A percentile compares a stretch with the other conserved stretches of the same genome.
Evolutionary conservation across 768 basidiomycete genomes (phyloP).

Genomic region (Phanerodontia chrysosporium): DNA sequence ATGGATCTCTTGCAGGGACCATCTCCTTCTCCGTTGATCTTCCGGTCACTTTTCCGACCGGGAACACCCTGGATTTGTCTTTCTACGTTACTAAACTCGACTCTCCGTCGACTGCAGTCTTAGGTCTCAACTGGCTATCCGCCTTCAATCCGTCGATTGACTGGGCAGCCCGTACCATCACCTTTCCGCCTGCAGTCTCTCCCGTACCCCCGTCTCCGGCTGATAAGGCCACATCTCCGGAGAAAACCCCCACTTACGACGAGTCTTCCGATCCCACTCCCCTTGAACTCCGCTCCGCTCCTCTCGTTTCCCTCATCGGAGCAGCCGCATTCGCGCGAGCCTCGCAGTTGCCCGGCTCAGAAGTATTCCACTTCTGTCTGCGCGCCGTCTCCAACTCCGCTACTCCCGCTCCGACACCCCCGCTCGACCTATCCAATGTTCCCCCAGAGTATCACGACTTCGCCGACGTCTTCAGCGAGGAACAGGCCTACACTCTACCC

Average conservation of each 20-base stretch:
- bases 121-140: slow-evolving; percentile 35
- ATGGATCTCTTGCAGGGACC: slow-evolving; percentile 35
- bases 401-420: too few relatives aligned
- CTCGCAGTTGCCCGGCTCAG: too few relatives aligned
- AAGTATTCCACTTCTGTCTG: too few relatives aligned
- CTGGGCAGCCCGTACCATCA: slow-evolving; percentile 28
- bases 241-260: not conserved
- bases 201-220: not conserved
- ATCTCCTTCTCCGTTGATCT: slow-evolving; percentile 35
- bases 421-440: too few relatives aligned
- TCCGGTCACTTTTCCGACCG: slow-evolving; percentile 19
- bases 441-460: too few relatives aligned
- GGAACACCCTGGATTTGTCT: slow-evolving; percentile 26
- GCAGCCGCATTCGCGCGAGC: too few relatives aligned
- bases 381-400: too few relatives aligned
- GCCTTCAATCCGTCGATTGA: slow-evolving; percentile 33
- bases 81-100: slow-evolving; percentile 27
- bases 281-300: slow-evolving; percentile 17
- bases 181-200: slow-evolving; percentile 16
- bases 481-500: slow-evolving; percentile 20
- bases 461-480: too few relatives aligned
- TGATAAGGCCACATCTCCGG: not conserved
- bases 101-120: slow-evolving; percentile 30
- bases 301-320: too few relatives aligned
- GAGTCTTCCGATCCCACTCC: slow-evolving; percentile 27